A percentile compares a stretch with the other conserved stretches of the same genome.
Evolutionary conservation across 2,329 filamentous ascomycete genomes (phyloP).

Genomic region (Botrytis byssoidea): DNA sequence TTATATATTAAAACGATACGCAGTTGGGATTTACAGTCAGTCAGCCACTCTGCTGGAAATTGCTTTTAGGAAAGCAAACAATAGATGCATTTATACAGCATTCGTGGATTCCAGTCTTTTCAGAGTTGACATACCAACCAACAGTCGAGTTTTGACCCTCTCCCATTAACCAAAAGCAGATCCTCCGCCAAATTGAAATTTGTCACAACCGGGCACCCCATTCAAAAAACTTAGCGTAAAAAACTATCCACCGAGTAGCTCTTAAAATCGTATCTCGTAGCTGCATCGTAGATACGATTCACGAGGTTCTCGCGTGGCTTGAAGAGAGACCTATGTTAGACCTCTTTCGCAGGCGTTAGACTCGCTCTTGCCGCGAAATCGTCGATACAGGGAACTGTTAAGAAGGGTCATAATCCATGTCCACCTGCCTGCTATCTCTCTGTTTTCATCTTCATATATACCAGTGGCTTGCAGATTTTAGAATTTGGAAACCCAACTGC

Average conservation of each 20-base stretch:
- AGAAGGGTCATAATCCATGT: background rate
- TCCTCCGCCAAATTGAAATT: background rate
- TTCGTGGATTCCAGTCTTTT: background rate
- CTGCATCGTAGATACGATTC: background rate
- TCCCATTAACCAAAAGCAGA: background rate
- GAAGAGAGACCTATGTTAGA: background rate
- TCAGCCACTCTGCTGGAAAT: too few relatives aligned
- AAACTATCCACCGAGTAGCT: background rate
- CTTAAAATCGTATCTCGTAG: background rate
- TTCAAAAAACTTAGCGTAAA: background rate
- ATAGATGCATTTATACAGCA: background rate
- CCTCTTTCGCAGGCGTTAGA: background rate
- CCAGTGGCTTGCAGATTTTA: background rate
- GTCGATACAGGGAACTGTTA: background rate
- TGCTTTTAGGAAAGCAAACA: too few relatives aligned
- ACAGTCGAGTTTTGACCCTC: slow-evolving; percentile 8
- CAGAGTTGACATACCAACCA: background rate
- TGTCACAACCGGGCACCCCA: background rate
- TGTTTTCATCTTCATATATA: background rate
- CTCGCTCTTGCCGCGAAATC: background rate
- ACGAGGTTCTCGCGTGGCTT: background rate
- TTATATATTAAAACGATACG: background rate
- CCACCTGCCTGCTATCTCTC: background rate
- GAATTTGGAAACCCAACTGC: background rate
- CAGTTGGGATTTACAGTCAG: background rate